Evolutionary conservation across 768 basidiomycete genomes (phyloP), one percentile per base, ranked within the genome.

Genomic region (Dioszegia crocea): DNA sequence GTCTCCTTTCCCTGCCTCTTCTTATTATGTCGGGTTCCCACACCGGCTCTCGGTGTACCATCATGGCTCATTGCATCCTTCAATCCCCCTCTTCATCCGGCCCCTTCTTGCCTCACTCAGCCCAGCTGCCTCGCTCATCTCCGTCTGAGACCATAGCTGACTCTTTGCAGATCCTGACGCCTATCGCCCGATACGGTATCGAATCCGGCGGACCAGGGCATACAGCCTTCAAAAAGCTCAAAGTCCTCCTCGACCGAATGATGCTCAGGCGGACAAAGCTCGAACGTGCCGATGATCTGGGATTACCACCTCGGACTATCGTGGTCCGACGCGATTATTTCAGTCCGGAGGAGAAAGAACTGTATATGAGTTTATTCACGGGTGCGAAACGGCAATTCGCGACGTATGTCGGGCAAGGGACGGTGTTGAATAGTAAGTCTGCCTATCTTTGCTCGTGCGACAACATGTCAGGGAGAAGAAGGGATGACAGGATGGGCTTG

Each of bases 281-380:
- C 44, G 89, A 99, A 84, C 83, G 88, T 56, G 94, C 94, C 1
- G 96, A 99, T 71, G 96, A 99, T 74, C 83, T 99, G 23, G 96
- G 91, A 5, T 79, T 98, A 19, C 96, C 96, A 8, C 96, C 96
- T 6, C 83, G 96, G 38, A 92, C 86, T 0, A 88, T 99, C 21
- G 81, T 89, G 47, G 85, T 99, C 57, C 84, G 91, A 43, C 80
- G 86, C 50, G 94, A 98, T 75, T 88, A 87, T 76, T 98, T 98
- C 81, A 92, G 89, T 63, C 88, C 90, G 0, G 93, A 96, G 77
- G 96, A 99, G 79, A 97, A 92, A 74, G 96, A 99, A 68, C 79
- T 97, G 3, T 96, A 94, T 74, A 81, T 86, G 31, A 91, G 89
- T 1, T 79, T 99, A 26, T 98, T 93, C 80, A 86, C 89, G 3